Percentiles rank a stretch among this genome's conserved stretches.
These are phyloP conservation scores for Diaporthe aspalathi DNA, from an alignment of 2,329 filamentous ascomycete genomes.

Conservation along the genomic window DNA sequence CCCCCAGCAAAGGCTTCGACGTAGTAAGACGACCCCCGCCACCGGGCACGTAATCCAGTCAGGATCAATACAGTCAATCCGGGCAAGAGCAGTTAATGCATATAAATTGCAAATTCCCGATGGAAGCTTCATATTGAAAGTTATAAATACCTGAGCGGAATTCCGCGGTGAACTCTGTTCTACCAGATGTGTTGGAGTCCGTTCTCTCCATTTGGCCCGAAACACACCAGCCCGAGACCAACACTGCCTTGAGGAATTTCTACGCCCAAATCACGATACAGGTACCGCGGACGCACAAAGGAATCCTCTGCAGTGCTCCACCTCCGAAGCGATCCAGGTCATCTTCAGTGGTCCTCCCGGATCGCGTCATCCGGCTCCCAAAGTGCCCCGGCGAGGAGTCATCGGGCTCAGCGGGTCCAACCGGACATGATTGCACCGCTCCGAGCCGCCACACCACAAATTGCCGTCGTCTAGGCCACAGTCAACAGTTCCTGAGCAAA, in stretches of 20 bases:
- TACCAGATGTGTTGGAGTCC: too few relatives aligned
- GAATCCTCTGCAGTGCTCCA: not conserved
- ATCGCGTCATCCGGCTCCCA: slow-evolving; percentile 2
- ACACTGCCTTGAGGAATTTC: not conserved
- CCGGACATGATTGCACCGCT: not conserved
- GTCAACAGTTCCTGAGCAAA: not conserved
- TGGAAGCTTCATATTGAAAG: not conserved
- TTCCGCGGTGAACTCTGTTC: not conserved
- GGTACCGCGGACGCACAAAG: not conserved
- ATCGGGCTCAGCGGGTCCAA: slow-evolving; percentile 19
- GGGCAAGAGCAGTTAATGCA: not conserved
- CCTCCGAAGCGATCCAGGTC: not conserved
- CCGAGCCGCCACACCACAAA: not conserved
- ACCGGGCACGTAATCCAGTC: not conserved
- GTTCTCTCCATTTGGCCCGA: too few relatives aligned
- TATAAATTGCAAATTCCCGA: not conserved
- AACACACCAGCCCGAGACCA: too few relatives aligned
- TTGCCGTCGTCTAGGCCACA: not conserved
- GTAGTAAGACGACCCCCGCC: slow-evolving; percentile 14
- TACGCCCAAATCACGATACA: not conserved
- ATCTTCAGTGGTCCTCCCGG: not conserved
- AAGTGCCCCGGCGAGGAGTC: slow-evolving; percentile 16
- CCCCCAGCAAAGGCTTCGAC: slow-evolving; percentile 1
- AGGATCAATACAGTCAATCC: too few relatives aligned
- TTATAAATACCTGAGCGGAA: not conserved